Percentiles rank a stretch among this genome's conserved stretches.
Conservation (phyloP, 2,329 filamentous ascomycete species). For the Alternaria ethzedia region DNA sequence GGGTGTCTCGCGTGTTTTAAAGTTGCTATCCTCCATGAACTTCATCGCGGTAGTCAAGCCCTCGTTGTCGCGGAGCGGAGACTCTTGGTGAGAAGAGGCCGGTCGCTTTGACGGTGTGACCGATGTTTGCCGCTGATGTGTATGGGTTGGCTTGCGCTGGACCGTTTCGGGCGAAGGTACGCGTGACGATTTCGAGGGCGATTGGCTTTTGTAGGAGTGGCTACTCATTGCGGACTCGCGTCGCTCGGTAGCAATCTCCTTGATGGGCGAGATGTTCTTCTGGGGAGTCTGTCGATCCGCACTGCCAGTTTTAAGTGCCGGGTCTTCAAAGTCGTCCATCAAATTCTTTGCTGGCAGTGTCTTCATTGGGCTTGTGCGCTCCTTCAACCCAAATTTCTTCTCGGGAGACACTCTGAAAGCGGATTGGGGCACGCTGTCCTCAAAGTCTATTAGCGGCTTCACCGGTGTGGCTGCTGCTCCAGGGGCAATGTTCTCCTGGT, state of each 20-base stretch:
- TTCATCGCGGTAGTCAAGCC: conserved; percentile 47
- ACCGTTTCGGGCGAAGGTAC: conserved; percentile 27
- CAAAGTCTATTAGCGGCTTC: conserved; percentile 30
- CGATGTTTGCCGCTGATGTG: conserved; percentile 17
- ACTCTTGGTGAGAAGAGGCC: conserved; percentile 29
- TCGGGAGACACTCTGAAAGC: conserved; percentile 42
- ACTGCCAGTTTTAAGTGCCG: conserved; percentile 6
- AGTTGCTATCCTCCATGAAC: conserved; percentile 39
- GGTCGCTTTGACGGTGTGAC: conserved; percentile 28
- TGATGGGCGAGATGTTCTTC: conserved; percentile 34
- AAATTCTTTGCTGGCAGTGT: conserved; percentile 38
- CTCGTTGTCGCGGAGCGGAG: conserved; percentile 46
- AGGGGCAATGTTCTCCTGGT: conserved; percentile 48
- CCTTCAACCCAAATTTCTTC: conserved; percentile 35
- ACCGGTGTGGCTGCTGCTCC: conserved; percentile 27
- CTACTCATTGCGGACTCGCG: conserved; percentile 35
- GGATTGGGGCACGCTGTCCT: conserved; percentile 39
- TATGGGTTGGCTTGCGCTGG: conserved; percentile 17
- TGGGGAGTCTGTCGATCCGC: conserved; percentile 25
- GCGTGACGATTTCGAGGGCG: conserved; percentile 37
- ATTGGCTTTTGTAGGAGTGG: conserved; percentile 34
- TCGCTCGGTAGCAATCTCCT: conserved; percentile 26
- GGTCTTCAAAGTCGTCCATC: conserved; percentile 35
- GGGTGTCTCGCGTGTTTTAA: conserved; percentile 26
- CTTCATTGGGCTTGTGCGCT: conserved; percentile 40